Base-by-base conservation (phyloP, 1,284 basidiomycete genomes). In the Sutorius eximius region DNA sequence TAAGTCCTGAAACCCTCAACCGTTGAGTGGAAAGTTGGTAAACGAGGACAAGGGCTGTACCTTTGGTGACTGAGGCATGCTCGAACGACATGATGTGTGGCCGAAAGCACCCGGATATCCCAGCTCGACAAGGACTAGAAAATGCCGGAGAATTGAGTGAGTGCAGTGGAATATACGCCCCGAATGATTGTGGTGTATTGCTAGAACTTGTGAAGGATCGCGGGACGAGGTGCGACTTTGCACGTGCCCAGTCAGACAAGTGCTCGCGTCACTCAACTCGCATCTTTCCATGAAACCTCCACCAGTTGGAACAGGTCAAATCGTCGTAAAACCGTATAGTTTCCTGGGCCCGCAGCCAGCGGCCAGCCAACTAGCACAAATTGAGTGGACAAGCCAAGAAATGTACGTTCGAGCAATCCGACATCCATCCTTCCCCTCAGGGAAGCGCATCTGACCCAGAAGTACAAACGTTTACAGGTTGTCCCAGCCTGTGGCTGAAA, bases 1-100 rank as follows among this genome's bases (percentile, higher is more conserved):
- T 93, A 55, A 93, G 74, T 45, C 87, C 93, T 95, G 55, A 49
- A 36, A 52, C 6, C 38, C 44, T 43, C 32, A 32, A 38, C 43
- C 16, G 40, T 7, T 52, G 27, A 42, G 45, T n/a, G 37, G n/a
- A 30, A 43, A 11, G 11, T 11, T 22, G 10, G 43, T 24, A 15
- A 30, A 18, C 18, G 15, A 41, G 30, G 13, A 16, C 3, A 10
- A 46, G 16, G 13, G 3, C n/a, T 27, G 30, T 38, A 87, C 90
- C 89, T 80, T 92, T 91, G 2, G 88, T 85, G 32, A 92, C 82
- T 13, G 85, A 77, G 27, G 90, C 90, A 78, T 92, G 74, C 63
- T 89, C 85, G 62, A 89, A 89, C 24, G 87, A 88, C 87, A 89
- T 89, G 49, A 20, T 41, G 40, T 30, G 34, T 49, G 32, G 15